Base-by-base conservation (phyloP, 176 grass and related monocot genomes). In the Pharus latifolius region DNA sequence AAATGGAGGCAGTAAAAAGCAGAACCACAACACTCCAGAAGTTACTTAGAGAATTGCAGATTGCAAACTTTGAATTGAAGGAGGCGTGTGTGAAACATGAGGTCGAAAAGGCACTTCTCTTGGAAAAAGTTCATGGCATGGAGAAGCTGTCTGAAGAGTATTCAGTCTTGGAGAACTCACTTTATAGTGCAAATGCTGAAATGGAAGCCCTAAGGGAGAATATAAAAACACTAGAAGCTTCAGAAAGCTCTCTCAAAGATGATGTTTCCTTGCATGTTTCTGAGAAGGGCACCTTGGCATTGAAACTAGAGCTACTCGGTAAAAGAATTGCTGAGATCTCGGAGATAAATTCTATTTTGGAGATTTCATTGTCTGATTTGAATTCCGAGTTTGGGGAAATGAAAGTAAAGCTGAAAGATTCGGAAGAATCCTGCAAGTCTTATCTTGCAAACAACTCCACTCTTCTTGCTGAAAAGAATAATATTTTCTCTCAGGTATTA, bases 401-500 rank as follows among this genome's bases (percentile, higher is more conserved):
- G 51, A 84, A 28, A 50, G 43, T 58, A 66, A 80, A 85, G 46
- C 74, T 80, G 32, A 79, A 80, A 60, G 76, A 85, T 58, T 78
- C 62, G 31, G 74, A 84, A 56, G 74, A 73, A 57, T 56, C 41
- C 3, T 63, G 68, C 23, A 35, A 11, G 32, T 65, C 48, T 56
- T 70, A 56, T 49, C 37, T 65, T 81, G 69, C 49, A 40, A 42
- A 26, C 38, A 73, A 65, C 69, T 65, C 68, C 19, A 50, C 37
- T 64, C 60, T 81, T 52, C 28, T 83, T 80, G 62, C 68, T 75
- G 80, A 88, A 83, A 83, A 83, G 52, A 63, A 73, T 56, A 73
- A 70, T 53, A 57, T 88, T 71, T 47, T 80, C 19, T 80, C 63
- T 45, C 74, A 80, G 85, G 85, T 88, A 76, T 76, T 29, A 30